Base-by-base conservation (phyloP, 495 filamentous ascomycete genomes). In the Neurospora intermedia region DNA sequence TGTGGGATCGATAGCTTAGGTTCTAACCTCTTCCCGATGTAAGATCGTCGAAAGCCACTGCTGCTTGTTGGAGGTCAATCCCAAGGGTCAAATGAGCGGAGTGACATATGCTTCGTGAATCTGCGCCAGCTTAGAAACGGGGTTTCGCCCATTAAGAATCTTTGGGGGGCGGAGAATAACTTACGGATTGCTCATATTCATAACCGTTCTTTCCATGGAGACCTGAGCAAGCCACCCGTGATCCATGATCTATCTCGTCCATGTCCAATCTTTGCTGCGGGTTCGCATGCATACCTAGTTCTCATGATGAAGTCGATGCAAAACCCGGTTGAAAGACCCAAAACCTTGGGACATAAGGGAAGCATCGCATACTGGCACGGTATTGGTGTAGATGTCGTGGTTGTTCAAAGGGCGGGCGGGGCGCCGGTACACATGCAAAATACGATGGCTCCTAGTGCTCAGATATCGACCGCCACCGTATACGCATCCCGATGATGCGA, bases 361-460 rank as follows among this genome's bases (percentile, higher is more conserved):
- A 59, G 10, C 20, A 2, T 27, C 20, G 13, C 20, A 13, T 59
- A 23, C 48, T 20, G 48, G 48, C 48, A 1, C 20, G 23, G 6
- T 59, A 59, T 4, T 59, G 0, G 5, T 27, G 27, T 1, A 31
- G 27, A 2, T 31, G 2, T 31, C 3, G 27, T 2, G 27, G 27
- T 31, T 59, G 48, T 20, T 15, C 48, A 59, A 59, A 59, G 20
- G 48, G 48, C 11, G 20, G 48, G n/a, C 11, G 20, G 48, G n/a
- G 48, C 20, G 23, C 48, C 48, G 11, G 48, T 59, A 0, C 23
- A 59, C 20, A 59, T 59, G 2, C 20, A 23, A 59, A 59, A 59
- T 15, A 59, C 48, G 31, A 78, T 41, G 11, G 73, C 76, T 5
- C 75, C 77, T 1, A 78, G 71, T 0, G 75, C 76, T 75, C 77